Conservation (phyloP, 2,329 filamentous ascomycete species). For the Akanthomyces dipterigenus region DNA sequence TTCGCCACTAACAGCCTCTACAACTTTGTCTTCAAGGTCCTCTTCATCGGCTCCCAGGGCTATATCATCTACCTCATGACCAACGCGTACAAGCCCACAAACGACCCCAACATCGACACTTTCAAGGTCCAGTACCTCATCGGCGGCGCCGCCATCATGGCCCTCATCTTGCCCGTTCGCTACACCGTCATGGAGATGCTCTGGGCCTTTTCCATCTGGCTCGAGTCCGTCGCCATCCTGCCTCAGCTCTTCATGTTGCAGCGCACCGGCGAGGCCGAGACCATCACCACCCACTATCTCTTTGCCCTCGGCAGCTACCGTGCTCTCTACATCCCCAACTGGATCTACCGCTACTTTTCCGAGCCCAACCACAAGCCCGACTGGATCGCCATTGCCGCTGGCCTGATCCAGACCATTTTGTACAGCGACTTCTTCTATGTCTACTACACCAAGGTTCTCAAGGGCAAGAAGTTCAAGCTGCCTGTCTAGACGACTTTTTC, state of each 20-base stretch:
- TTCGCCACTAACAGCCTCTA: conserved; percentile 80
- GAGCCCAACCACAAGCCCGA: conserved; percentile 69
- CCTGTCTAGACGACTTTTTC: conserved; percentile 54
- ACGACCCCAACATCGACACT: conserved; percentile 94
- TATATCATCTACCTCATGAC: conserved; percentile 99
- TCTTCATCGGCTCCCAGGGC: conserved; percentile 83
- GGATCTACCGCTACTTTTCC: conserved; percentile 83
- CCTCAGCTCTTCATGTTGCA: conserved; percentile 98
- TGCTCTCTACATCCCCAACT: conserved; percentile 96
- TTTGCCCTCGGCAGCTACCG: conserved; percentile 89
- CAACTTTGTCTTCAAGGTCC: conserved; percentile 91
- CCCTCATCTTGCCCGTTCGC: conserved; percentile 75
- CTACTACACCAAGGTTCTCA: conserved; percentile 94
- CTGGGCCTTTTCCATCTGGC: conserved; percentile 98
- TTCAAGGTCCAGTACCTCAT: conserved; percentile 96
- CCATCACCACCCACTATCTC: conserved; percentile 98
- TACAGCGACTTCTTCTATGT: conserved; percentile 99
- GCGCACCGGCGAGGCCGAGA: conserved; percentile 94
- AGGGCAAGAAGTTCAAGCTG: conserved; percentile 82
- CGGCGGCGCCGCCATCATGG: conserved; percentile 70
- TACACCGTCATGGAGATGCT: conserved; percentile 81
- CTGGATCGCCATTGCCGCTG: conserved; percentile 80
- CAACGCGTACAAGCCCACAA: conserved; percentile 93
- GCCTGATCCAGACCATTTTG: conserved; percentile 85
- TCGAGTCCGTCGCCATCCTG: conserved; percentile 92